phyloP scores from a whole-genome alignment of 2,329 filamentous ascomycete species.

The Paraphoma chrysanthemicola region DNA sequence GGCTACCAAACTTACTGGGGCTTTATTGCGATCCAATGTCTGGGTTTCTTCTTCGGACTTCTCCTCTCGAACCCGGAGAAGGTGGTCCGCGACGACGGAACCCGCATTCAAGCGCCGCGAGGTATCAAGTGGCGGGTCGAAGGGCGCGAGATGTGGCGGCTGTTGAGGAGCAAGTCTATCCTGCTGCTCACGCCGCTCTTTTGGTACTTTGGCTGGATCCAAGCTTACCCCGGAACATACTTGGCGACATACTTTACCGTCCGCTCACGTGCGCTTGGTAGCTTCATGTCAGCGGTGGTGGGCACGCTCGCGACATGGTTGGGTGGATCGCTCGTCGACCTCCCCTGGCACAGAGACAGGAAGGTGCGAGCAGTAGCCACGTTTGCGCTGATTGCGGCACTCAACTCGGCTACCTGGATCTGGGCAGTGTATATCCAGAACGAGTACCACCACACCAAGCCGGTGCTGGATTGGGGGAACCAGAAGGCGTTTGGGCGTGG shows the following conservation, averaged over 20 bases:
- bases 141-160: slow-evolving; percentile 48
- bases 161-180: slow-evolving; percentile 55
- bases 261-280: slow-evolving; percentile 55
- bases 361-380: slow-evolving; percentile 51
- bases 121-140: slow-evolving; percentile 42
- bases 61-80: slow-evolving; percentile 54
- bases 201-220: slow-evolving; percentile 50
- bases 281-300: slow-evolving; percentile 55
- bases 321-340: slow-evolving; percentile 58
- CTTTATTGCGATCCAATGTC: slow-evolving; percentile 55
- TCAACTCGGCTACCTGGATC: slow-evolving; percentile 56
- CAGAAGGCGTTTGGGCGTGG: slow-evolving; percentile 51
- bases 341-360: slow-evolving; percentile 48
- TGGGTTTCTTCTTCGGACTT: slow-evolving; percentile 53
- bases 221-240: slow-evolving; percentile 59
- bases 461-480: slow-evolving; percentile 54
- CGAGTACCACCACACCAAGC: slow-evolving; percentile 53
- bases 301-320: slow-evolving; percentile 54
- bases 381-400: slow-evolving; percentile 50
- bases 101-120: slow-evolving; percentile 38
- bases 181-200: slow-evolving; percentile 57
- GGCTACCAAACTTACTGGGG: slow-evolving; percentile 48
- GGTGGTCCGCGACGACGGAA: slow-evolving; percentile 51
- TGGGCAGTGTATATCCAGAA: slow-evolving; percentile 58
- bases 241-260: slow-evolving; percentile 61